Evolutionary conservation across 176 grass and related monocot genomes (phyloP).

Genomic region (Aegilops bicornis): DNA sequence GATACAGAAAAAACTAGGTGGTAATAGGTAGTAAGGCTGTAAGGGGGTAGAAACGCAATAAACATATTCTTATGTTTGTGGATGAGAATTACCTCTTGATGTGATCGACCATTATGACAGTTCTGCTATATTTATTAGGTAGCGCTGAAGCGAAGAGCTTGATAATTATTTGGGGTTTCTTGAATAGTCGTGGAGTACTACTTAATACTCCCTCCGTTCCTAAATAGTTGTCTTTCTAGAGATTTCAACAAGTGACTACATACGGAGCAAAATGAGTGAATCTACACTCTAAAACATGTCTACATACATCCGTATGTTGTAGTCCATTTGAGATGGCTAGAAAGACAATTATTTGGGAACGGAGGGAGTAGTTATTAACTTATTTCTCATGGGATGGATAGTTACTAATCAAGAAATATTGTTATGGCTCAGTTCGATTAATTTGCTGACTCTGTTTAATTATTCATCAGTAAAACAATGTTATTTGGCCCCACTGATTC

Average conservation of each 20-base stretch:
- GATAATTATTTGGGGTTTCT: background rate
- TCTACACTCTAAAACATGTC: no score
- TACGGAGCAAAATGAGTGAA: no score
- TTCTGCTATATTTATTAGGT: background rate
- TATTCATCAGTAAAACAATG: background rate
- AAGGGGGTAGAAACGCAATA: background rate
- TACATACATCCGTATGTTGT: no score
- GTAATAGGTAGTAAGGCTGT: background rate
- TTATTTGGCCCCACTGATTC: background rate
- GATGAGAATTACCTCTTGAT: background rate
- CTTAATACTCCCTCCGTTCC: no score
- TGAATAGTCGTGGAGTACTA: no score
- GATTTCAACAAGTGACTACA: no score
- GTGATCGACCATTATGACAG: no score
- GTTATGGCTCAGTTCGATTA: background rate
- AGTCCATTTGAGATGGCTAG: no score
- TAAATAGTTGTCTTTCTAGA: no score
- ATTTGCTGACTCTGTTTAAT: background rate
- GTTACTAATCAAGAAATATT: background rate
- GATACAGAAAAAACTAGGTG: background rate
- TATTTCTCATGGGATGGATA: constrained; percentile 18
- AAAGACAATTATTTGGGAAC: no score
- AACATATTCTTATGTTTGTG: background rate
- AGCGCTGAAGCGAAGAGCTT: background rate
- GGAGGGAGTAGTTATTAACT: background rate